Conservation (phyloP, 306 rosid species). For the Citrullus colocynthis region DNA sequence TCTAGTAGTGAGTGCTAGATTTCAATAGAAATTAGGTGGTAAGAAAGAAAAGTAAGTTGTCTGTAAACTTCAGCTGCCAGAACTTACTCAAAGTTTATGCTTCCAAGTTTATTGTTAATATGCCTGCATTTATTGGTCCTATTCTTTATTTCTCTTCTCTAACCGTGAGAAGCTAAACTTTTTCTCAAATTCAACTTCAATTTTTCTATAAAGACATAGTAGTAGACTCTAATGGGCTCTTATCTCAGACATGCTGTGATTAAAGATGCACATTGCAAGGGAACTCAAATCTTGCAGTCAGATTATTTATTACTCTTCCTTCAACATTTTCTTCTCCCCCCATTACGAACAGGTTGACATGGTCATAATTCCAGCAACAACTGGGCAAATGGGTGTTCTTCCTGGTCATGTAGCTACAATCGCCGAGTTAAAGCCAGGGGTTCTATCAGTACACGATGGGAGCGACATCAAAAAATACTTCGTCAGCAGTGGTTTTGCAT, state of each 20-base stretch:
- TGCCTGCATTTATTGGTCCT: neutral
- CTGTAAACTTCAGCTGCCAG: neutral
- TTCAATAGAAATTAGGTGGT: neutral
- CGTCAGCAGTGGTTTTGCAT: conserved; percentile 86
- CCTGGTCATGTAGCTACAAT: conserved; percentile 98
- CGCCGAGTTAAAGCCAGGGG: conserved; percentile 92
- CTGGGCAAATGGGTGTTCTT: conserved; percentile 99
- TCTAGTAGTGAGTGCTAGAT: neutral
- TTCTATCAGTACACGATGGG: conserved; percentile 79
- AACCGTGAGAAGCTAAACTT: neutral
- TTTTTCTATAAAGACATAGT: neutral
- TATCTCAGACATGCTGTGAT: neutral
- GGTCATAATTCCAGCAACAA: conserved; percentile 92
- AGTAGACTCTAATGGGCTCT: no score
- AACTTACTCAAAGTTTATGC: neutral
- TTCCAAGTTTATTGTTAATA: neutral
- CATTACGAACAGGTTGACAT: conserved; percentile 62
- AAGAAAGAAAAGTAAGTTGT: neutral
- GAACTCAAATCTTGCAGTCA: neutral
- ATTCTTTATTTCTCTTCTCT: neutral
- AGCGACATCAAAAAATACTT: conserved; percentile 63
- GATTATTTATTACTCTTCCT: neutral
- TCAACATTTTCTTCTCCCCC: neutral
- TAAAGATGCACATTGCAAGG: neutral
- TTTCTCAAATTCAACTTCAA: neutral